Percentiles rank a stretch among this genome's conserved stretches.
Evolutionary conservation across 176 grass and related monocot genomes (phyloP).

Genomic region (Zoysia pacifica): DNA sequence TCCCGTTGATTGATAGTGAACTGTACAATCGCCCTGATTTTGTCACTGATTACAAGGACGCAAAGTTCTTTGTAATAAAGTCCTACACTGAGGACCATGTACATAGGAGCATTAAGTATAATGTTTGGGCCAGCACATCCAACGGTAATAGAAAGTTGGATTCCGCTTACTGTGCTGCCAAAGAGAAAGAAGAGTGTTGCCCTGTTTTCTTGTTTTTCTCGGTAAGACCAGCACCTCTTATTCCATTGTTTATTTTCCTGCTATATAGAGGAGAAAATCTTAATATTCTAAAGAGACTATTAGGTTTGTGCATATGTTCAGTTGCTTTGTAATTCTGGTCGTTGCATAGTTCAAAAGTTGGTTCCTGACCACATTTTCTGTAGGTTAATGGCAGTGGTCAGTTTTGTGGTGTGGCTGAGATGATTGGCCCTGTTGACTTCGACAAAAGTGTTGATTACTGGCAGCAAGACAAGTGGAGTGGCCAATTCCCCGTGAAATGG

Average conservation of each 20-base stretch:
- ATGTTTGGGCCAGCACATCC: slow-evolving; percentile 50
- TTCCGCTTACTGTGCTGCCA: slow-evolving; percentile 38
- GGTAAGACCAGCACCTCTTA: slow-evolving; percentile 30
- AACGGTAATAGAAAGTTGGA: slow-evolving; percentile 50
- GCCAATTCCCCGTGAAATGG: slow-evolving; percentile 75
- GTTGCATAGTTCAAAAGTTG: not conserved
- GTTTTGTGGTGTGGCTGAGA: slow-evolving; percentile 71
- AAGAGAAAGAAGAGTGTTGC: slow-evolving; percentile 23
- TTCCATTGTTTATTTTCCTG: not conserved
- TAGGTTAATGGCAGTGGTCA: slow-evolving; percentile 68
- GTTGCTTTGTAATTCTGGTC: not conserved
- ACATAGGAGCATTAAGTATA: slow-evolving; percentile 53
- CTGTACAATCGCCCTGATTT: slow-evolving; percentile 47
- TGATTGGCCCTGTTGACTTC: slow-evolving; percentile 64
- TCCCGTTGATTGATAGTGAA: not conserved
- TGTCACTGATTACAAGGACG: slow-evolving; percentile 38
- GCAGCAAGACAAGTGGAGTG: slow-evolving; percentile 68
- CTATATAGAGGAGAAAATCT: not conserved
- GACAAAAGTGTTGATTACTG: slow-evolving; percentile 65
- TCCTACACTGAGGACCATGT: slow-evolving; percentile 53
- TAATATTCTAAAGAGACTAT: not conserved
- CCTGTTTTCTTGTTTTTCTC: slow-evolving; percentile 56
- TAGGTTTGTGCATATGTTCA: not conserved
- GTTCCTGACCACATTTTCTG: not conserved
- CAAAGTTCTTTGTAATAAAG: slow-evolving; percentile 54